Evolutionary conservation across 495 filamentous ascomycete species (phyloP), one percentile per base, ranked within the genome.

Genomic region (Rusavskia elegans): DNA sequence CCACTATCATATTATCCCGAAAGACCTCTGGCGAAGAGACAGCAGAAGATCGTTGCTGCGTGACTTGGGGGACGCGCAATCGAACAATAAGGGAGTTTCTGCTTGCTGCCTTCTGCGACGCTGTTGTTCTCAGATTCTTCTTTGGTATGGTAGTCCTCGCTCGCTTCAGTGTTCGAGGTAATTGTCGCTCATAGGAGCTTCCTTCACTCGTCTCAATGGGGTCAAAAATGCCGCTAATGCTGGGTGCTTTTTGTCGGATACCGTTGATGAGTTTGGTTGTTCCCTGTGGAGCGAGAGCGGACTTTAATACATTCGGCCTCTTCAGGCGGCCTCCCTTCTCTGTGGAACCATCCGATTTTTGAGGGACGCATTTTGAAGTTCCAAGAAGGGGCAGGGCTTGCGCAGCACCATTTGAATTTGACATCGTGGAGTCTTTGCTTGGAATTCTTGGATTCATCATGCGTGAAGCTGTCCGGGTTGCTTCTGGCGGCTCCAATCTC

Each of bases 181-280:
- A 45, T 39, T 61, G 53, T 14, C 44, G 48, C 19, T 53, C 53
- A 4, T 50, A 38, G 19, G 56, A 56, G 9, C 46, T 51, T 16
- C 55, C 59, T 4, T 45, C 46, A 35, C 57, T 56, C 29, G 59
- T 53, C 45, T 58, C 55, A 11, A 61, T 58, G 23, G 50, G 50
- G 32, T 61, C 59, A 49, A 45, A 58, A 17, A 61, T 25, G 32
- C 58, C 55, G 40, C 39, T 56, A 23, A 61, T 32, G 25, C 54
- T 45, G 8, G 27, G 30, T 19, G 39, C 39, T 27, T 21, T 53
- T 30, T 32, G 16, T 41, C 20, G 19, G 19, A 29, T 29, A 23
- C 44, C 44, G 23, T 46, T 46, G 19, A 46, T 25, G 19, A 46
- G 7, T 23, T 46, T 46, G 23, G 17, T 10, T 1, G 44, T 29